Percentiles rank a stretch among this genome's conserved stretches.
These are phyloP conservation scores for Phoenix roebelenii DNA, from an alignment of 176 grass and related monocot genomes.

Conservation along the genomic window DNA sequence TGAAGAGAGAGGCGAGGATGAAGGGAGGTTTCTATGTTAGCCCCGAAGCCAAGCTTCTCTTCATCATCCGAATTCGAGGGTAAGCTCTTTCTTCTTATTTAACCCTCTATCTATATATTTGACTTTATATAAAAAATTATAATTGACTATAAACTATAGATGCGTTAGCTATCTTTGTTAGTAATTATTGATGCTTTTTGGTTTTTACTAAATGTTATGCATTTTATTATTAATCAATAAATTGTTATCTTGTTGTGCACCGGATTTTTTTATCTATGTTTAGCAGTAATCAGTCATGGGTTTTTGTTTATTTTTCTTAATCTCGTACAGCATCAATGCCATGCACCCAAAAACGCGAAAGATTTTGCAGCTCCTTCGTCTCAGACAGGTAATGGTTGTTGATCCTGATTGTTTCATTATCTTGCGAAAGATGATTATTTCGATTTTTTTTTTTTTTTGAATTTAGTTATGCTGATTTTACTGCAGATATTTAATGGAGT, in stretches of 20 bases:
- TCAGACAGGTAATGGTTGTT: constrained; percentile 50
- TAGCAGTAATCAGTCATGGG: background rate
- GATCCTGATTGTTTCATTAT: too few species aligned
- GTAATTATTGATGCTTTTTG: too few species aligned
- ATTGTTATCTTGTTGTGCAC: too few species aligned
- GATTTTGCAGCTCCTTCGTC: constrained; percentile 83
- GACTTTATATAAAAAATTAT: too few species aligned
- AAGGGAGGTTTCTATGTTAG: constrained; percentile 97
- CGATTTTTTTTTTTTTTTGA: background rate
- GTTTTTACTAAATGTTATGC: too few species aligned
- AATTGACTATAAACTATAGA: background rate
- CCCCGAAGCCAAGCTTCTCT: constrained; percentile 76
- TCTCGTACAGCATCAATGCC: constrained; percentile 65
- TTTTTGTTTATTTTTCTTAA: constrained; percentile 1
- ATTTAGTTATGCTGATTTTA: background rate
- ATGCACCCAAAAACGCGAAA: constrained; percentile 91
- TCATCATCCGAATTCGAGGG: constrained; percentile 86
- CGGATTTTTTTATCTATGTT: background rate
- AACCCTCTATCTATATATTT: background rate
- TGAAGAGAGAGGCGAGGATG: constrained; percentile 87
- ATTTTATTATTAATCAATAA: too few species aligned
- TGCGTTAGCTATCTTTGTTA: background rate
- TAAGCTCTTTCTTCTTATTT: constrained; percentile 10
- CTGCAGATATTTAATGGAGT: constrained; percentile 82
- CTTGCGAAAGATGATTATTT: too few species aligned